Evolutionary conservation across 768 basidiomycete species (phyloP).

Genomic region (Kwoniella dendrophila): DNA sequence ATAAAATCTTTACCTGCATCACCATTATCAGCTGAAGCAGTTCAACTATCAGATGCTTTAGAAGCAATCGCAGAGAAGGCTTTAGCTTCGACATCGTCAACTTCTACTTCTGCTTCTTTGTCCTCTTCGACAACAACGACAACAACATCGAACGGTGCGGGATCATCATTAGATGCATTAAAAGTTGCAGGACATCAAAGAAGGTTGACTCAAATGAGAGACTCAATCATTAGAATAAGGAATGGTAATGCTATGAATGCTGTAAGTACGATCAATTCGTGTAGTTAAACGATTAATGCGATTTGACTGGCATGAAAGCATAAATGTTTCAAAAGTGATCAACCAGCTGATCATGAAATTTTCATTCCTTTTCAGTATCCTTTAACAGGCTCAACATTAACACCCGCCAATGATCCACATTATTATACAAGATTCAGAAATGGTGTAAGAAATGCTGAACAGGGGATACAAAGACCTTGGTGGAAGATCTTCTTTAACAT

Average conservation of each 20-base stretch:
- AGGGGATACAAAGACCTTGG: constrained; percentile 49
- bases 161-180: constrained; percentile 14
- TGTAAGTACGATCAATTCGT: constrained; percentile 11
- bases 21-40: constrained; percentile 37
- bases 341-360: not conserved
- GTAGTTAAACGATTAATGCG: too few species aligned
- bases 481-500: constrained; percentile 54
- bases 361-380: constrained; percentile 41
- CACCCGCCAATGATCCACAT: constrained; percentile 48
- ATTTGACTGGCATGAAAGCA: too few species aligned
- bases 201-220: constrained; percentile 21
- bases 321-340: not conserved
- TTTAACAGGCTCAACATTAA: constrained; percentile 31
- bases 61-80: constrained; percentile 38
- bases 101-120: constrained; percentile 4
- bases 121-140: not conserved
- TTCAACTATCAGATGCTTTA: constrained; percentile 49
- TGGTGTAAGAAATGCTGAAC: constrained; percentile 43
- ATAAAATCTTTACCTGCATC: constrained; percentile 47
- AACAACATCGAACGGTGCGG: not conserved
- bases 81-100: not conserved
- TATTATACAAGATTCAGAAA: constrained; percentile 50
- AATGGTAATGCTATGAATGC: constrained; percentile 12
- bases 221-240: constrained; percentile 9
- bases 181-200: constrained; percentile 21